Conservation (phyloP, 768 basidiomycete species). For the Hypsizygus marmoreus region DNA sequence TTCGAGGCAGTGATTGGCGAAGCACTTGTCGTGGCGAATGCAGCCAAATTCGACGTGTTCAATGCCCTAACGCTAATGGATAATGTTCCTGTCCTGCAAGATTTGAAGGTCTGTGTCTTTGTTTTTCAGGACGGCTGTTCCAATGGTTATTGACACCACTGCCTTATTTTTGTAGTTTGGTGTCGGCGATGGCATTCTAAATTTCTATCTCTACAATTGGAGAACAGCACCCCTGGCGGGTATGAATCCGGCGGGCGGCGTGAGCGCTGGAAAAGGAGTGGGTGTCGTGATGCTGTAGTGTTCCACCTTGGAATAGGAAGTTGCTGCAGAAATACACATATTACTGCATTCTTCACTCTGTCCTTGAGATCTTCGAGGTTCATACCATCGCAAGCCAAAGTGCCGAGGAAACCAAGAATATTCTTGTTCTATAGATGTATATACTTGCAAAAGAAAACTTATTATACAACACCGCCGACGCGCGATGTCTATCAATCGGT, state of each 20-base stretch:
- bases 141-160: too few relatives aligned
- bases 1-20: slow-evolving; percentile 76
- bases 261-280: slow-evolving; percentile 74
- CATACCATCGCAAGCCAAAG: too few relatives aligned
- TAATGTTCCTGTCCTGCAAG: slow-evolving; percentile 78
- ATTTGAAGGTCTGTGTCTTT: slow-evolving; percentile 68
- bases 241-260: slow-evolving; percentile 48
- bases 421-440: background rate
- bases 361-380: too few relatives aligned
- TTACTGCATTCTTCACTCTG: too few relatives aligned
- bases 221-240: slow-evolving; percentile 81
- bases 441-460: slow-evolving; percentile 15
- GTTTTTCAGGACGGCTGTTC: background rate
- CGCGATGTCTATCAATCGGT: background rate
- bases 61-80: slow-evolving; percentile 97
- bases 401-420: background rate
- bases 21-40: slow-evolving; percentile 77
- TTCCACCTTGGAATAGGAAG: too few relatives aligned
- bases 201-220: slow-evolving; percentile 97
- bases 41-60: slow-evolving; percentile 92
- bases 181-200: slow-evolving; percentile 86
- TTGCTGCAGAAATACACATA: too few relatives aligned
- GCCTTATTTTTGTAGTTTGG: slow-evolving; percentile 66
- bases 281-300: slow-evolving; percentile 96
- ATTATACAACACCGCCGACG: slow-evolving; percentile 14